Evolutionary conservation across 148 eudicot genomes (phyloP), one percentile per base, ranked within the genome.

Genomic region (Cornus florida): DNA sequence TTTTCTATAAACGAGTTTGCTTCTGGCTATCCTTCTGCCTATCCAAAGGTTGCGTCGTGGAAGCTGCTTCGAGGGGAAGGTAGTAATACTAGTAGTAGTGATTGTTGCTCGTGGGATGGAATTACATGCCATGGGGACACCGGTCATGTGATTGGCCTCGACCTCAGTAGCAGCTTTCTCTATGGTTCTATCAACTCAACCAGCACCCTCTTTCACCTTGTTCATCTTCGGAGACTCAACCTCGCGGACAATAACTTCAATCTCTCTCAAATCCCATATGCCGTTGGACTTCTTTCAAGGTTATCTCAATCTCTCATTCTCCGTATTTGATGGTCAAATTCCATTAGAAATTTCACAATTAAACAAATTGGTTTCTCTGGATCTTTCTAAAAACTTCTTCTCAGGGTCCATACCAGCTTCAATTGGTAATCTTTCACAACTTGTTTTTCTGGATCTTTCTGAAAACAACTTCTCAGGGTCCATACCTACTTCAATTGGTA

Each of bases 31-130:
- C 67, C 65, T 1, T 65, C 1, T 1, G 53, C 79, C 6, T 76
- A 81, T n/a, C 38, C 73, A 1, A 81, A 81, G 6, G 71, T 71
- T 14, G 71, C 11, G 3, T 75, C 80, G 6, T 75, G 79, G 79
- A 81, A 48, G 33, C 46, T 20, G 0, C 2, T 28, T 28, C 28
- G 56, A 13, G 77, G 74, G 17, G 41, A 1, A 39, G 28, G 28
- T 28, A 28, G 28, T 28, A 28, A 28, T 28, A 28, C 28, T 28
- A 28, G 28, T 28, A 28, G 8, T 10, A n/a, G 10, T 0, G 64
- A 82, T 70, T 89, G 91, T 19, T 86, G 87, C 74, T 59, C 32
- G 0, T 86, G 89, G 89, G 87, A 88, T 48, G 89, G 89, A 4
- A 89, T 86, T 7, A 35, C 53, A 76, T 89, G 89, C 43, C 79